phyloP scores from a whole-genome alignment of 148 eudicot species.

The Arbutus unedo region DNA sequence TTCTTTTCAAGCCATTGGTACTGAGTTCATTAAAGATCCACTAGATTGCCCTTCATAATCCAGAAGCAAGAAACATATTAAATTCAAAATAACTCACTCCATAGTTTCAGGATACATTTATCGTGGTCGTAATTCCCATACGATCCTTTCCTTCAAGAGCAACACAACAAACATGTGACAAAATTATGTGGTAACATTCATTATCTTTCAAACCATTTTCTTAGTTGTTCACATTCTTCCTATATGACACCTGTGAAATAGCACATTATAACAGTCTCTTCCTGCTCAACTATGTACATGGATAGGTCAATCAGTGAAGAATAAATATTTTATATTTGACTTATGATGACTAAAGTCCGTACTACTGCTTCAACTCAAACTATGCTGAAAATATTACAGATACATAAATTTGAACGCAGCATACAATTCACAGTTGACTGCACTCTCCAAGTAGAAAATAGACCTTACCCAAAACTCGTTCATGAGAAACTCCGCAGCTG shows the following conservation, averaged over 20 bases:
- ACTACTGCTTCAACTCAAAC: neutral
- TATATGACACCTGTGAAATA: neutral
- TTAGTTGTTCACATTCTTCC: neutral
- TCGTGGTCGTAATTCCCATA: neutral
- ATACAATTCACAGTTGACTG: too few relatives aligned
- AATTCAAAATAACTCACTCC: neutral
- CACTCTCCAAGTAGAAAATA: neutral
- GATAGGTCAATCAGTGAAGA: too few relatives aligned
- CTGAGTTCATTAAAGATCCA: neutral
- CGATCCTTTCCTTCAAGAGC: neutral
- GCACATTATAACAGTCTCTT: neutral
- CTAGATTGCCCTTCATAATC: neutral
- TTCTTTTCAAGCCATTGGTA: neutral
- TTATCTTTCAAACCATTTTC: neutral
- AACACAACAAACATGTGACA: neutral
- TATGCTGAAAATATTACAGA: neutral
- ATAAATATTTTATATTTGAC: neutral
- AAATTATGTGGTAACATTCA: neutral
- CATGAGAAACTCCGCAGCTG: conserved; percentile 11
- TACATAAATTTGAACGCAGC: neutral
- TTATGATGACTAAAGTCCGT: neutral
- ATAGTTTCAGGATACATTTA: neutral
- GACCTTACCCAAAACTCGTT: conserved; percentile 41
- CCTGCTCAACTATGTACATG: too few relatives aligned
- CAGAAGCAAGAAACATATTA: neutral